Evolutionary conservation across 768 basidiomycete species (phyloP), one percentile per base, ranked within the genome.

Genomic region (Boletus reticulatus): DNA sequence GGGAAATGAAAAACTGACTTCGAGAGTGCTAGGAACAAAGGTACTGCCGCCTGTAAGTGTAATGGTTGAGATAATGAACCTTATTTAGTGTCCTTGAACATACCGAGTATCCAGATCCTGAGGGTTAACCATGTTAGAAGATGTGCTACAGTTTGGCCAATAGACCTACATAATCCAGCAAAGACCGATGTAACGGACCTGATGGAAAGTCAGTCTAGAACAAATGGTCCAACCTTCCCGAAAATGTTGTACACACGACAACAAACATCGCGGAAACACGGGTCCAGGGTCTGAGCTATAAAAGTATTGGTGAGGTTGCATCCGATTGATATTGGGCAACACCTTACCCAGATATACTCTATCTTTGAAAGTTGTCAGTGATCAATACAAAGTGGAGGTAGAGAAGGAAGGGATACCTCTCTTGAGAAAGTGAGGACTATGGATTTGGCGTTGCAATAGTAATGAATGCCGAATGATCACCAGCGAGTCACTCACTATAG

Each of bases 121-220:
- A n/a, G n/a, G n/a, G n/a, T n/a, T n/a, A n/a, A n/a, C n/a, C n/a
- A n/a, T n/a, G n/a, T n/a, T n/a, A n/a, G n/a, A n/a, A 13, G 9
- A 16, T 31, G 24, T 8, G 19, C n/a, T 2, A 17, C 3, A 20
- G 14, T 6, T 36, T 6, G 14, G 14, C 14, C 34, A 2, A 34
- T 31, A 39, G 14, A 31, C 51, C 0, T 29, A 56, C 50, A 53
- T 20, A 2, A 19, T 9, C 14, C 19, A 53, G 11, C 6, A n/a
- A 31, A 56, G 44, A 14, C 55, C 45, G 4, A 47, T 4, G 20
- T 56, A 53, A 14, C 51, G 51, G 8, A 47, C 27, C 55, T 53
- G n/a, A 9, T 8, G 11, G 6, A 2, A 7, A 4, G 39, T 42
- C 11, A 36, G 7, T 22, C 36, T 14, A 8, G 17, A 43, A 31